phyloP scores from a whole-genome alignment of 257 asterid species.

The Ilex asprella region DNA sequence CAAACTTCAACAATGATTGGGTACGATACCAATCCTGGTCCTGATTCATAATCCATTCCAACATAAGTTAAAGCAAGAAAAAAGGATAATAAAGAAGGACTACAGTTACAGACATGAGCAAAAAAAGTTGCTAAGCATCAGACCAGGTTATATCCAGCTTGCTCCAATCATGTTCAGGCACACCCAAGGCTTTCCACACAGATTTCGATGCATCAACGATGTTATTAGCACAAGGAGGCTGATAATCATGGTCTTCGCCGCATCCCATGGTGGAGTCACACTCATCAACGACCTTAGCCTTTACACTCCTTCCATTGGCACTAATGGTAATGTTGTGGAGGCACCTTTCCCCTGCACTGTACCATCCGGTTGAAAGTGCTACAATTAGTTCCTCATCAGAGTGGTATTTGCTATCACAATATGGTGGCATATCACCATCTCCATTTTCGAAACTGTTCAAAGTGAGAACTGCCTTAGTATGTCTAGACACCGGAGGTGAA shows the following conservation, averaged over 20 bases:
- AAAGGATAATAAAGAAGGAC: too few species aligned
- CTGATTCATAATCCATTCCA: too few species aligned
- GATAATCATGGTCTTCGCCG: slow-evolving; percentile 34
- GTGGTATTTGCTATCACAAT: slow-evolving; percentile 34
- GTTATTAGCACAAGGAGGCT: slow-evolving; percentile 41
- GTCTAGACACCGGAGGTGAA: slow-evolving; percentile 27
- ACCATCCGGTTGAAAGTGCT: slow-evolving; percentile 41
- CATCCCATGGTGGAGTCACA: slow-evolving; percentile 44
- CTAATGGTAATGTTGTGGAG: slow-evolving; percentile 19
- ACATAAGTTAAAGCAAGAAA: too few species aligned
- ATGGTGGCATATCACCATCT: slow-evolving; percentile 35
- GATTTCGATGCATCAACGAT: slow-evolving; percentile 38
- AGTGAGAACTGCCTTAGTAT: slow-evolving; percentile 30
- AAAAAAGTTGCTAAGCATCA: slow-evolving; percentile 17
- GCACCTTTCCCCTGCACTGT: slow-evolving; percentile 29
- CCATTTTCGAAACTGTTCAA: slow-evolving; percentile 32
- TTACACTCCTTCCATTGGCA: slow-evolving; percentile 34
- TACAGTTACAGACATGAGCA: too few species aligned
- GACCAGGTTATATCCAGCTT: slow-evolving; percentile 40
- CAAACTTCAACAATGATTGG: too few species aligned
- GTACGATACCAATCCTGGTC: too few species aligned
- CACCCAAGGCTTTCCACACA: slow-evolving; percentile 38
- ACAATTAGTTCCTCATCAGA: slow-evolving; percentile 30
- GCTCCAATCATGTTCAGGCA: slow-evolving; percentile 22
- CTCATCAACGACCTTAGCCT: slow-evolving; percentile 43